Percentiles rank a stretch among this genome's conserved stretches.
Conservation (phyloP, 805 yeast genomes). For the Pichia membranifaciens region DNA sequence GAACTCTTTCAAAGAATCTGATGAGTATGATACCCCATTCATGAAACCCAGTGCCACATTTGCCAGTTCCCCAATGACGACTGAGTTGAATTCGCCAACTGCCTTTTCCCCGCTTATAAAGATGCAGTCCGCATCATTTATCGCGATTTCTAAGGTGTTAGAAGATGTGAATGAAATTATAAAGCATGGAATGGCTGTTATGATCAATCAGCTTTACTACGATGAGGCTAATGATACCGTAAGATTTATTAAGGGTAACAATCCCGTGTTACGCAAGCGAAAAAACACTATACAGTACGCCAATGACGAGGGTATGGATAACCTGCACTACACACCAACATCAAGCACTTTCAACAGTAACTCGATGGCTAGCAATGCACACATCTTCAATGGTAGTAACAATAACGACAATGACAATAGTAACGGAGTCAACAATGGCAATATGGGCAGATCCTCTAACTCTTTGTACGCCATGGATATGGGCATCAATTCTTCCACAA, state of each 20-base stretch:
- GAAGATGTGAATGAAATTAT: conserved; percentile 43
- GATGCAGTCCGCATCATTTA: conserved; percentile 7
- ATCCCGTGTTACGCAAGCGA: conserved; percentile 29
- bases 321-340: background rate
- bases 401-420: background rate
- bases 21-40: conserved; percentile 9
- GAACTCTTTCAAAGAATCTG: background rate
- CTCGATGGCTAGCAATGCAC: background rate
- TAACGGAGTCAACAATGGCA: too few species aligned
- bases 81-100: conserved; percentile 10
- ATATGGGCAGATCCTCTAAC: background rate
- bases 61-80: conserved; percentile 5
- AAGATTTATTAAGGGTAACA: conserved; percentile 23
- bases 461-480: conserved; percentile 6
- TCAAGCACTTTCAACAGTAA: too few species aligned
- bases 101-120: conserved; percentile 15
- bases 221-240: conserved; percentile 27
- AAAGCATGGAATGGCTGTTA: conserved; percentile 34
- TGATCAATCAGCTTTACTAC: conserved; percentile 22
- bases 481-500: conserved; percentile 1
- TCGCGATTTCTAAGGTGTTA: conserved; percentile 32
- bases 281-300: conserved; percentile 8
- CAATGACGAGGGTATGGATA: background rate
- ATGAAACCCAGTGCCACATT: conserved; percentile 10
- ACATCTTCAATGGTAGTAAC: background rate